Evolutionary conservation across 2,329 filamentous ascomycete species (phyloP).

Genomic region (Epichloe sp.): DNA sequence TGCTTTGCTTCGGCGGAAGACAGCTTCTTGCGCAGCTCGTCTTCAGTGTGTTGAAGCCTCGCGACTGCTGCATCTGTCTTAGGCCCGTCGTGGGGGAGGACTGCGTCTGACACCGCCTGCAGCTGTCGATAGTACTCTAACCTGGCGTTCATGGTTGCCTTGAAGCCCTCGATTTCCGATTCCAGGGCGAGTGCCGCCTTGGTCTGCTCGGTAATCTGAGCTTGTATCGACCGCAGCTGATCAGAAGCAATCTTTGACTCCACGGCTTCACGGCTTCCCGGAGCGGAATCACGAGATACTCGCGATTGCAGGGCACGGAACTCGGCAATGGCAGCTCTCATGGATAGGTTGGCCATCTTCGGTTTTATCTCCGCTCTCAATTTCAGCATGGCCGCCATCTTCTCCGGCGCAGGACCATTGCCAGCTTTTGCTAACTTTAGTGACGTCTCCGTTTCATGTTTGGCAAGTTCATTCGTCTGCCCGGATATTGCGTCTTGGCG

Average conservation of each 20-base stretch:
- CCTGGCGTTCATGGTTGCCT: slow-evolving; percentile 67
- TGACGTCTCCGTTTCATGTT: slow-evolving; percentile 56
- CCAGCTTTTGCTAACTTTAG: slow-evolving; percentile 45
- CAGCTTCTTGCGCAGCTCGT: slow-evolving; percentile 42
- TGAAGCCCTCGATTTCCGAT: slow-evolving; percentile 64
- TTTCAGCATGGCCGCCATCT: slow-evolving; percentile 37
- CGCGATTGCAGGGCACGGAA: slow-evolving; percentile 49
- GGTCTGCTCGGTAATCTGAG: slow-evolving; percentile 34
- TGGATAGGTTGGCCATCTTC: slow-evolving; percentile 40
- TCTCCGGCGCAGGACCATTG: slow-evolving; percentile 59
- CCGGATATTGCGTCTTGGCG: slow-evolving; percentile 66
- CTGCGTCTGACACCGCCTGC: slow-evolving; percentile 80
- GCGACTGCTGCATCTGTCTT: slow-evolving; percentile 36
- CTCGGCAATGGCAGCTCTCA: slow-evolving; percentile 58
- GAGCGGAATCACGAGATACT: slow-evolving; percentile 16
- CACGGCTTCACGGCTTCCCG: slow-evolving; percentile 40
- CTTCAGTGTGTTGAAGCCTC: slow-evolving; percentile 17
- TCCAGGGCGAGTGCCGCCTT: slow-evolving; percentile 39
- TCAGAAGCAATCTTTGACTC: slow-evolving; percentile 54
- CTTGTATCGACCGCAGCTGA: slow-evolving; percentile 49
- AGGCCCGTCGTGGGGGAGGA: slow-evolving; percentile 57
- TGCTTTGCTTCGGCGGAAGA: slow-evolving; percentile 56
- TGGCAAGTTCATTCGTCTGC: slow-evolving; percentile 59
- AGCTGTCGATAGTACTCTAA: slow-evolving; percentile 85
- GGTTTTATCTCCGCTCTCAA: slow-evolving; percentile 36